These are phyloP conservation scores for Iberis pinnata DNA, from an alignment of 345 rosid genomes.

Conservation along the genomic window DNA sequence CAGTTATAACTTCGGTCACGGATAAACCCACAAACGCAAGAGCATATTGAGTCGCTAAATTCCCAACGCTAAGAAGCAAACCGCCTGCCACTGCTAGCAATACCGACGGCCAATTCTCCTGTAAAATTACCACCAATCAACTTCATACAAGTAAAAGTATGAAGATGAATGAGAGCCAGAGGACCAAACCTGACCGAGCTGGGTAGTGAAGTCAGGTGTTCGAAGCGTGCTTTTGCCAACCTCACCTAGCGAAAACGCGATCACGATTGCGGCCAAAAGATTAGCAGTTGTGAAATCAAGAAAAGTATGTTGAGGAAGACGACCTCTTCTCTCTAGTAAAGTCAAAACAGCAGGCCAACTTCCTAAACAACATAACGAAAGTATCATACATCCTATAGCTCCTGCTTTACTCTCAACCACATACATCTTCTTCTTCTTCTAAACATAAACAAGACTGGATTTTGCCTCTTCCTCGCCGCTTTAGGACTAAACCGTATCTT, in stretches of 20 bases:
- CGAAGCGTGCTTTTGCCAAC: constrained; percentile 36
- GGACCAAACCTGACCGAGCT: constrained; percentile 53
- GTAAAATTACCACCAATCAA: no score
- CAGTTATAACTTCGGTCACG: constrained; percentile 62
- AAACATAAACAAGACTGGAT: background rate
- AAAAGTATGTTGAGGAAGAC: constrained; percentile 88
- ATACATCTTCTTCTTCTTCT: constrained; percentile 39
- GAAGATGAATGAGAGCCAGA: background rate
- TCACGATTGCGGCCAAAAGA: constrained; percentile 63
- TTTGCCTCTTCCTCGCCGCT: constrained; percentile 24
- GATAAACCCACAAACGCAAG: constrained; percentile 79
- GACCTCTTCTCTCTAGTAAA: constrained; percentile 70
- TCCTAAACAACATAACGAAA: constrained; percentile 62
- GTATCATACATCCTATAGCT: constrained; percentile 76
- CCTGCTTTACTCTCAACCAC: constrained; percentile 79
- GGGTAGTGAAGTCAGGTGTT: constrained; percentile 55
- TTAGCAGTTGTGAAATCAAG: constrained; percentile 81
- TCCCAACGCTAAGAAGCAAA: constrained; percentile 67
- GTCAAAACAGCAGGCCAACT: constrained; percentile 88
- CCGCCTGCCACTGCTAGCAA: constrained; percentile 79
- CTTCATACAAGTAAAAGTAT: no score
- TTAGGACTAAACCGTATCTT: constrained; percentile 9
- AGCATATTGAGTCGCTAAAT: constrained; percentile 70
- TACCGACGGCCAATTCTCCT: constrained; percentile 72
- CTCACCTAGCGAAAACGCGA: constrained; percentile 80